Evolutionary conservation across 106 monocot species (phyloP).

Genomic region (Allium sativum): DNA sequence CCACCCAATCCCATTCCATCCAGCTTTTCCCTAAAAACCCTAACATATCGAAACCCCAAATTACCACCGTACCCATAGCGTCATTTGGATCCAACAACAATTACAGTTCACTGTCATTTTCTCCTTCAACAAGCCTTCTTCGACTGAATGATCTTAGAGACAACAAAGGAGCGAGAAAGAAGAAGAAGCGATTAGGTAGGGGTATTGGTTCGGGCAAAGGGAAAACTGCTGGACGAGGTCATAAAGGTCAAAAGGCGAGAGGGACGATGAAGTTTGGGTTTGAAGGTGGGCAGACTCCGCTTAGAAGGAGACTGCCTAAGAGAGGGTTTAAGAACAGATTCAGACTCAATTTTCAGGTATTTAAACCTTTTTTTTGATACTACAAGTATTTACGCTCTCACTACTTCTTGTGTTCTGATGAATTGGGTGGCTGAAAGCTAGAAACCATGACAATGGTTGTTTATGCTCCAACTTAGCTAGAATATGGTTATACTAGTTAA

Average conservation of each 20-base stretch:
- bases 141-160: slow-evolving; percentile 79
- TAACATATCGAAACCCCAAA: not conserved
- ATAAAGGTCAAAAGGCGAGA: slow-evolving; percentile 92
- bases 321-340: slow-evolving; percentile 85
- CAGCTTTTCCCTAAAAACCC: slow-evolving; percentile 1
- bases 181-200: slow-evolving; percentile 83
- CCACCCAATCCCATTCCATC: not conserved
- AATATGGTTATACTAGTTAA: no score
- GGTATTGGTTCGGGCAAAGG: slow-evolving; percentile 94
- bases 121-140: slow-evolving; percentile 26
- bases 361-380: not conserved
- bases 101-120: not conserved
- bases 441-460: no score
- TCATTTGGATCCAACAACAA: not conserved
- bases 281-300: slow-evolving; percentile 93
- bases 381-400: no score
- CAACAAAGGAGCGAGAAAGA: slow-evolving; percentile 53
- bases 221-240: slow-evolving; percentile 84
- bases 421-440: no score
- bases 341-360: slow-evolving; percentile 78
- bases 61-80: not conserved
- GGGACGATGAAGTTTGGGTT: slow-evolving; percentile 83
- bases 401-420: no score
- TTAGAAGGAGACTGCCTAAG: slow-evolving; percentile 61
- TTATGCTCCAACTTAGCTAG: no score